These are phyloP conservation scores for Pichia sp. DNA, from an alignment of 1,139 yeast genomes.

Conservation along the genomic window DNA sequence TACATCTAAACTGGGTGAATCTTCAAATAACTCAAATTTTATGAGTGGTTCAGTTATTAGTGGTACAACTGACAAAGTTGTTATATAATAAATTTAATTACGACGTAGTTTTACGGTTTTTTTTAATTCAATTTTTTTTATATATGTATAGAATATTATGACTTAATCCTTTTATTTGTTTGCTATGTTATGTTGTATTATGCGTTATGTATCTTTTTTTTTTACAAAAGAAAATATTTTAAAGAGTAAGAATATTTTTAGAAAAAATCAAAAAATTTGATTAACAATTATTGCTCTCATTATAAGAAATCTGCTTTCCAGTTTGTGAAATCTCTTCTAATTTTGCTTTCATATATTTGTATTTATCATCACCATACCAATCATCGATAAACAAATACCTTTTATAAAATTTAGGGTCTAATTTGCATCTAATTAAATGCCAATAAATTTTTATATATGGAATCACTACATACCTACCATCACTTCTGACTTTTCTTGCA, in stretches of 20 bases:
- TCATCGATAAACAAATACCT: slow-evolving; percentile 15
- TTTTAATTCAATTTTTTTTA: not conserved
- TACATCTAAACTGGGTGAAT: slow-evolving; percentile 70
- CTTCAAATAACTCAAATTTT: slow-evolving; percentile 24
- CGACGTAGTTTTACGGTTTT: not conserved
- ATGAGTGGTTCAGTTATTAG: slow-evolving; percentile 31
- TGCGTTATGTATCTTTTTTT: too few relatives aligned
- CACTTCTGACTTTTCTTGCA: slow-evolving; percentile 14
- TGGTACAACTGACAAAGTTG: slow-evolving; percentile 18
- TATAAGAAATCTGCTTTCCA: not conserved
- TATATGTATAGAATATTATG: not conserved
- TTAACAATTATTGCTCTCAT: not conserved
- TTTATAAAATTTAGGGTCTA: slow-evolving; percentile 1
- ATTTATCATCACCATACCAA: slow-evolving; percentile 20
- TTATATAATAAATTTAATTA: not conserved
- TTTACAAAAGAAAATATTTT: too few relatives aligned
- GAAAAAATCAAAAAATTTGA: not conserved
- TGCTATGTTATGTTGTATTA: too few relatives aligned
- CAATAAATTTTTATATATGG: slow-evolving; percentile 10
- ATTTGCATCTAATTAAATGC: slow-evolving; percentile 7
- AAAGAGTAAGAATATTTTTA: too few relatives aligned
- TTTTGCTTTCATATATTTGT: slow-evolving; percentile 6
- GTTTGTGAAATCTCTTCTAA: slow-evolving; percentile 3
- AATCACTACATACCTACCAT: slow-evolving; percentile 7
- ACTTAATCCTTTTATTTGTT: too few relatives aligned